These are phyloP conservation scores for Discostella pseudostelligera DNA, from an alignment of 108 stramenopile species.

Conservation along the genomic window DNA sequence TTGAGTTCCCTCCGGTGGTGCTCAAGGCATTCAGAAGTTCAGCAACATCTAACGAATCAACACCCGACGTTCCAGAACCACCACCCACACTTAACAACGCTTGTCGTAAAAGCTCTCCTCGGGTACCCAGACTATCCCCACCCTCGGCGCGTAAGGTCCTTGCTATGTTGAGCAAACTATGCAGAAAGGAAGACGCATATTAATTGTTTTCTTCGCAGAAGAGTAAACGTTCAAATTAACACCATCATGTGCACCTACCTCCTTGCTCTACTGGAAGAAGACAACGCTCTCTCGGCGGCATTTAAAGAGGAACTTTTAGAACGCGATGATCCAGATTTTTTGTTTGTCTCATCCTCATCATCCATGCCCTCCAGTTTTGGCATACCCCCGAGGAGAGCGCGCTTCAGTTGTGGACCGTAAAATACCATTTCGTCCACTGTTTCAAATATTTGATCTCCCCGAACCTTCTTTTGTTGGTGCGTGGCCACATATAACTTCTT, in stretches of 20 bases:
- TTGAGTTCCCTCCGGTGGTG: constrained; percentile 30
- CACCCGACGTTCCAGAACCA: constrained; percentile 27
- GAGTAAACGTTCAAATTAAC: not conserved
- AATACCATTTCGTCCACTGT: constrained; percentile 32
- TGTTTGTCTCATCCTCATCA: constrained; percentile 18
- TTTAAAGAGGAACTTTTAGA: constrained; percentile 18
- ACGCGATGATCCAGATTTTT: constrained; percentile 14
- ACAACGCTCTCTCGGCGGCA: constrained; percentile 41
- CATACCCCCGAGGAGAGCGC: constrained; percentile 58
- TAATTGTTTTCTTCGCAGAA: not conserved
- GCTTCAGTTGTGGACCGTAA: constrained; percentile 50
- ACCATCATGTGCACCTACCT: not conserved
- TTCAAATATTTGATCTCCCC: constrained; percentile 20
- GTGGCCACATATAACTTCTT: constrained; percentile 35
- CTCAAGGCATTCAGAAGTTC: constrained; percentile 37
- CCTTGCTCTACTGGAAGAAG: constrained; percentile 22
- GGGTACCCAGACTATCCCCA: constrained; percentile 38
- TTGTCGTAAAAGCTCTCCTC: constrained; percentile 61
- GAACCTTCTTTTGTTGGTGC: constrained; percentile 18
- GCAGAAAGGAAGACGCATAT: not conserved
- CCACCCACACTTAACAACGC: constrained; percentile 50
- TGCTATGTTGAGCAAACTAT: constrained; percentile 38
- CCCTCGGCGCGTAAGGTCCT: constrained; percentile 57
- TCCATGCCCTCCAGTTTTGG: constrained; percentile 36
- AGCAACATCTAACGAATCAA: constrained; percentile 46